Percentiles rank a stretch among this genome's conserved stretches.
These are phyloP conservation scores for Neurospora sp. DNA, from an alignment of 495 filamentous ascomycete genomes.

Conservation along the genomic window DNA sequence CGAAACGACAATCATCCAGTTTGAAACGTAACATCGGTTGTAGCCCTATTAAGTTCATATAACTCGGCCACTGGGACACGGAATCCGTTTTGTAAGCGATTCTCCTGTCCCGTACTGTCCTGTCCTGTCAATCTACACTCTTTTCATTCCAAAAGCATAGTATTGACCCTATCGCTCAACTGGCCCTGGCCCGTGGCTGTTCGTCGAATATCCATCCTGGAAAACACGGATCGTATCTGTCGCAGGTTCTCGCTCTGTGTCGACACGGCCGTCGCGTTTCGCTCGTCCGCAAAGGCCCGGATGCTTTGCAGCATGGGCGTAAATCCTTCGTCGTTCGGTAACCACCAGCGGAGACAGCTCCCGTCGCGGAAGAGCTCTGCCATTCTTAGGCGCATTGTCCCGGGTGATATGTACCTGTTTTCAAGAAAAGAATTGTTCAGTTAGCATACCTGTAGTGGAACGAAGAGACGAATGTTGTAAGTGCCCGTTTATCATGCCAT, in stretches of 20 bases:
- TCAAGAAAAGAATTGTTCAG: background rate
- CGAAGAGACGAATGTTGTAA: background rate
- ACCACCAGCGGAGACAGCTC: slow-evolving; percentile 72
- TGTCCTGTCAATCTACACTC: background rate
- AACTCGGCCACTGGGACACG: background rate
- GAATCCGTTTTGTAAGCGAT: background rate
- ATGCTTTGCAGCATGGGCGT: slow-evolving; percentile 61
- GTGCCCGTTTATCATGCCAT: background rate
- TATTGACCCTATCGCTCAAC: background rate
- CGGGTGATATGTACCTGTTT: slow-evolving; percentile 69
- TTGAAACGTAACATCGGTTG: background rate
- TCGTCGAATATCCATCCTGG: slow-evolving; percentile 28
- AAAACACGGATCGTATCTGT: slow-evolving; percentile 67
- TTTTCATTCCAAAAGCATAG: background rate
- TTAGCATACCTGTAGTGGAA: background rate
- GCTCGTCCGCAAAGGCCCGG: slow-evolving; percentile 66
- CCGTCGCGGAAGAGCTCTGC: slow-evolving; percentile 59
- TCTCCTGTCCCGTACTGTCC: background rate
- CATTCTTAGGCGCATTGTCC: slow-evolving; percentile 62
- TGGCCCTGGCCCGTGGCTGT: background rate
- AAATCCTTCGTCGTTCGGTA: slow-evolving; percentile 70
- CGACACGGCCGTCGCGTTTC: slow-evolving; percentile 51
- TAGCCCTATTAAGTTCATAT: background rate
- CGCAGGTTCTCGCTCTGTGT: slow-evolving; percentile 55
- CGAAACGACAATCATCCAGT: background rate